Evolutionary conservation across 2,329 filamentous ascomycete genomes (phyloP), one percentile per base, ranked within the genome.

Genomic region (Onygenales sp.): DNA sequence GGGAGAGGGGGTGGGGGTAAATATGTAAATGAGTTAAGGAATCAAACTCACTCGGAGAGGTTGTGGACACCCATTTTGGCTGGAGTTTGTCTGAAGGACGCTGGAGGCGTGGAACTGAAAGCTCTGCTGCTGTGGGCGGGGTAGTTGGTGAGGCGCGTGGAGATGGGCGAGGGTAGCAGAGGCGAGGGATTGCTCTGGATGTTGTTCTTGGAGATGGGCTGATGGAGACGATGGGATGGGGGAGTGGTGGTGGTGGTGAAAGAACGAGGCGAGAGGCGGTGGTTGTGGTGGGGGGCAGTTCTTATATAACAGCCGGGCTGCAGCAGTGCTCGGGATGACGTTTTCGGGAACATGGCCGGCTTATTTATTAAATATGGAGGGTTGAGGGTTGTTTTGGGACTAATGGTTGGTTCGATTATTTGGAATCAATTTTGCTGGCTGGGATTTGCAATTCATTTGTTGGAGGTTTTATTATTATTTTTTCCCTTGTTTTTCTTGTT

Each of bases 31-130:
- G 14, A 39, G 7, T 8, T 34, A 6, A 39, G 39, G 27, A 51
- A 14, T 34, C 14, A n/a, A 6, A 70, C 73, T 68, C 62, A 76
- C 73, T 58, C 65, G 51, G 58, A 51, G 45, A 63, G 27, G 14
- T 74, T 66, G 61, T 75, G 71, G 54, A 80, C 77, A 59, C 66
- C 71, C 65, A 76, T 69, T 53, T 70, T 76, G 57, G 63, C 63
- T 11, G 66, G 51, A 33, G 74, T 69, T 71, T 75, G 66, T 66
- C 67, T 67, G 37, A 69, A 72, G 4, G 21, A 27, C 3, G 21
- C 21, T 27, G 21, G 21, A 27, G 21, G 4, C 4, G 21, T 27
- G 21, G 21, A 27, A 27, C 21, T 27, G 21, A 27, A 27, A 27
- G 21, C 21, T 27, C 21, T 27, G 21, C 21, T 27, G 55, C 71